Evolutionary conservation across 345 rosid species (phyloP), one percentile per base, ranked within the genome.

Genomic region (Passiflora organensis): DNA sequence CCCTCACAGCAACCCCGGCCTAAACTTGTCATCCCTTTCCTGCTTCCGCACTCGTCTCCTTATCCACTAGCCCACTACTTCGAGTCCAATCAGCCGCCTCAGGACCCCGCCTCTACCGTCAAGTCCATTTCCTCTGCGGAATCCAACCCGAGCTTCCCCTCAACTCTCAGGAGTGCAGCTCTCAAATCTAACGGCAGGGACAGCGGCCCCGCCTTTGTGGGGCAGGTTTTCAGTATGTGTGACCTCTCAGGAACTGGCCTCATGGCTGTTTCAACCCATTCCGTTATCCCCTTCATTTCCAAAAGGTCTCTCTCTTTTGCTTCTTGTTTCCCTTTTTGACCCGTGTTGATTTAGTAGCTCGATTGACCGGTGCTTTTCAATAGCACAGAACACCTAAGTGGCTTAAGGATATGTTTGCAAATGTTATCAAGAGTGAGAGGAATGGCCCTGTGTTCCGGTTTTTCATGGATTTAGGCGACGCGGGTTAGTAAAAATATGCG

Each of bases 181-280:
- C 81, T 88, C 36, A 76, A 67, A 51, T 83, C 93, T 43, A 69
- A 73, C 17, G 87, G 86, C 14, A 84, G 73, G 68, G 73, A 78
- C 28, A 83, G 91, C 6, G 96, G 99, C 19, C 99, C 99, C 1
- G 99, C 96, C 68, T 89, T 93, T 58, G 87, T 86, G 6, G 99
- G 96, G 24, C 99, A 89, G 80, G 99, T 89, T 22, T 93, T 93
- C 48, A 89, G 91, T 64, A 93, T 93, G 95, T 86, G 99, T 57
- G 95, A 93, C 67, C 99, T 89, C 48, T 86, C 96, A 5, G 99
- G 96, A 42, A 84, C 95, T 20, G 96, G 99, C 53, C 85, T 89
- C 21, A 86, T 86, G 96, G 96, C 99, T 24, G 99, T 89, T 39
- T 86, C 95, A 49, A 82, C 95, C 20, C 96, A 89, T 71, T 86